These are phyloP conservation scores for Apiotrichum laibachii DNA, from an alignment of 1,284 basidiomycete species.

Conservation along the genomic window DNA sequence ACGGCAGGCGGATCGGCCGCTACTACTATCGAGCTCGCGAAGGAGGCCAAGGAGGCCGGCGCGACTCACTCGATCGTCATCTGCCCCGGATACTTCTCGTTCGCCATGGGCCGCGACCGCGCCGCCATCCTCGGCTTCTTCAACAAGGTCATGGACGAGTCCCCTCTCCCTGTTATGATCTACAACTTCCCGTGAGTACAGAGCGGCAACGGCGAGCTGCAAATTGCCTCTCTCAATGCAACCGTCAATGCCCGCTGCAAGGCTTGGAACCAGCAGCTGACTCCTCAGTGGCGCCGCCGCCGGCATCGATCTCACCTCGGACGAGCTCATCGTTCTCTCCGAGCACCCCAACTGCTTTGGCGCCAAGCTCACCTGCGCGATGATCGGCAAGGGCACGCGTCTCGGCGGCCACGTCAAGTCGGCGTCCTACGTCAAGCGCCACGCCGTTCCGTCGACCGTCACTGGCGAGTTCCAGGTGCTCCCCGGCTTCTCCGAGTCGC, in stretches of 20 bases:
- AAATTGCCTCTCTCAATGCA: background rate
- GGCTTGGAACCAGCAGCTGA: background rate
- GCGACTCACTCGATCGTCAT: slow-evolving; percentile 63
- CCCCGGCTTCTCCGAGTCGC: slow-evolving; percentile 52
- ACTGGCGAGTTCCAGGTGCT: slow-evolving; percentile 47
- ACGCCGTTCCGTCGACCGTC: slow-evolving; percentile 28
- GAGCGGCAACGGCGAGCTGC: background rate
- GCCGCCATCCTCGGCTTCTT: slow-evolving; percentile 53
- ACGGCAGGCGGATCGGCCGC: slow-evolving; percentile 59
- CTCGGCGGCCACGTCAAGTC: slow-evolving; percentile 58
- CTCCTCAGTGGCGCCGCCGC: slow-evolving; percentile 58
- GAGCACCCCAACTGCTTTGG: slow-evolving; percentile 85
- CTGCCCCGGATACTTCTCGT: slow-evolving; percentile 53
- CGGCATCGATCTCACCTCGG: slow-evolving; percentile 82
- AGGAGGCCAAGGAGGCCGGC: slow-evolving; percentile 74
- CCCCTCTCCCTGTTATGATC: slow-evolving; percentile 79
- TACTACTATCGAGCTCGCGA: slow-evolving; percentile 75
- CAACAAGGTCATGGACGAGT: slow-evolving; percentile 69
- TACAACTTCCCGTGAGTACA: slow-evolving; percentile 78
- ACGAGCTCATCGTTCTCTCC: slow-evolving; percentile 68
- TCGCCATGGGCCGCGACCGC: slow-evolving; percentile 52
- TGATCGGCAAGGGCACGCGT: slow-evolving; percentile 77
- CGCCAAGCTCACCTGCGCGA: slow-evolving; percentile 80
- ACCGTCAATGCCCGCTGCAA: slow-evolving; percentile 29
- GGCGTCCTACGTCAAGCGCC: slow-evolving; percentile 36